Percentiles rank a stretch among this genome's conserved stretches.
Evolutionary conservation across 495 filamentous ascomycete species (phyloP).

Genomic region (Xylaria curta): DNA sequence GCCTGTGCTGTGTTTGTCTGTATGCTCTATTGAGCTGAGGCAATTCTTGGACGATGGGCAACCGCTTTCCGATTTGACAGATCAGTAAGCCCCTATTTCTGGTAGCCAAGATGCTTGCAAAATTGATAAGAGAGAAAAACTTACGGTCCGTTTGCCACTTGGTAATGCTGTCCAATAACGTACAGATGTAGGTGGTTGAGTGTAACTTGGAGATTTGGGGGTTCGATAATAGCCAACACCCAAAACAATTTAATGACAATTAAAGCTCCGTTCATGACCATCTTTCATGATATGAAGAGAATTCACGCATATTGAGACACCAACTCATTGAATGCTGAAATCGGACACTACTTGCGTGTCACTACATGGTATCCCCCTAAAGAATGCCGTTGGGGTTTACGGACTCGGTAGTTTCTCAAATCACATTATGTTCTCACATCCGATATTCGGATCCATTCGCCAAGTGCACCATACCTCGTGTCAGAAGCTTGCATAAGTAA

Average conservation of each 20-base stretch:
- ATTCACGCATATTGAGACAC: neutral
- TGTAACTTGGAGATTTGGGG: neutral
- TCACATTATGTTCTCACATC: neutral
- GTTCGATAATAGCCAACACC: neutral
- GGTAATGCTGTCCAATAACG: neutral
- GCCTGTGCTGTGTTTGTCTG: neutral
- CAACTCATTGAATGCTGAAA: neutral
- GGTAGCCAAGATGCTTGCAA: neutral
- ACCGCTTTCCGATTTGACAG: neutral
- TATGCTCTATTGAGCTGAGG: neutral
- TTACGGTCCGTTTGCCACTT: neutral
- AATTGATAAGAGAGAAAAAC: neutral
- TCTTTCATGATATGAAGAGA: neutral
- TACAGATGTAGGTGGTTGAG: neutral
- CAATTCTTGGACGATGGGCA: neutral
- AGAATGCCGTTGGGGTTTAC: neutral
- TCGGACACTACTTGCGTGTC: neutral
- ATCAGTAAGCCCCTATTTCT: neutral
- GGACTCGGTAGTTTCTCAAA: neutral
- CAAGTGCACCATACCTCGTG: neutral
- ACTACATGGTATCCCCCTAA: neutral
- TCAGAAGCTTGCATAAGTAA: neutral
- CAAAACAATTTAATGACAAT: neutral
- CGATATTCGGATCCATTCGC: neutral
- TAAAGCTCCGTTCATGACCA: neutral